These are phyloP conservation scores for Coemansia sp. DNA, from an alignment of 192 early-diverging fungal genomes.

Conservation along the genomic window DNA sequence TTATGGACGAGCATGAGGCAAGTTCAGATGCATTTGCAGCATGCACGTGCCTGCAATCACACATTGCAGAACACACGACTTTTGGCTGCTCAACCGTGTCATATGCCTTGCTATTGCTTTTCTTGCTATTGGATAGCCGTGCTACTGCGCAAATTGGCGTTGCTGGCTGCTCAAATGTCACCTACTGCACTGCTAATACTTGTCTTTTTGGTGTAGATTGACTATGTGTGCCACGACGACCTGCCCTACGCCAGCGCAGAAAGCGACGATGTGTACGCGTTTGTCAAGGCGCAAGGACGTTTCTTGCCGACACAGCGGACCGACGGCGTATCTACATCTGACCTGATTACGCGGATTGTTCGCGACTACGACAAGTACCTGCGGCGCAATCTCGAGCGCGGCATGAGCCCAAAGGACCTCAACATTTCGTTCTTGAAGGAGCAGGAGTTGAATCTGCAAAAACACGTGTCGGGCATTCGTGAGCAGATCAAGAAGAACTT, in stretches of 20 bases:
- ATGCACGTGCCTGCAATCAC: background rate
- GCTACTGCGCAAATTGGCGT: conserved; percentile 4
- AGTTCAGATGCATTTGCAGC: conserved; percentile 6
- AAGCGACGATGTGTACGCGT: conserved; percentile 72
- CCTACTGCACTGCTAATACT: conserved; percentile 4
- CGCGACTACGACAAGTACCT: conserved; percentile 83
- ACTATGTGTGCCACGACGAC: conserved; percentile 83
- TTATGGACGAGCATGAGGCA: conserved; percentile 67
- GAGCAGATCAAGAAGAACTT: conserved; percentile 69
- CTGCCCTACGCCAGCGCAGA: conserved; percentile 73
- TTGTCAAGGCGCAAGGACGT: conserved; percentile 74
- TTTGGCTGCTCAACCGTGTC: background rate
- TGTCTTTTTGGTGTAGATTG: conserved; percentile 54
- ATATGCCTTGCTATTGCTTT: background rate
- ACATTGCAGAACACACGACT: background rate
- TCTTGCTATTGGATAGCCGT: background rate
- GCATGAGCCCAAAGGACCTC: conserved; percentile 76
- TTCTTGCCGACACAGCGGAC: conserved; percentile 68
- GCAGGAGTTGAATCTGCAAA: conserved; percentile 74
- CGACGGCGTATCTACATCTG: conserved; percentile 79
- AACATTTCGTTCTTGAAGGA: conserved; percentile 81
- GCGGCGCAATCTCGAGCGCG: conserved; percentile 80
- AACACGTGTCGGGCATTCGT: conserved; percentile 68
- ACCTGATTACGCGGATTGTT: conserved; percentile 82
- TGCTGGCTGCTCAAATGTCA: background rate